Evolutionary conservation across 768 basidiomycete genomes (phyloP).

Genomic region (Terana coerulea): DNA sequence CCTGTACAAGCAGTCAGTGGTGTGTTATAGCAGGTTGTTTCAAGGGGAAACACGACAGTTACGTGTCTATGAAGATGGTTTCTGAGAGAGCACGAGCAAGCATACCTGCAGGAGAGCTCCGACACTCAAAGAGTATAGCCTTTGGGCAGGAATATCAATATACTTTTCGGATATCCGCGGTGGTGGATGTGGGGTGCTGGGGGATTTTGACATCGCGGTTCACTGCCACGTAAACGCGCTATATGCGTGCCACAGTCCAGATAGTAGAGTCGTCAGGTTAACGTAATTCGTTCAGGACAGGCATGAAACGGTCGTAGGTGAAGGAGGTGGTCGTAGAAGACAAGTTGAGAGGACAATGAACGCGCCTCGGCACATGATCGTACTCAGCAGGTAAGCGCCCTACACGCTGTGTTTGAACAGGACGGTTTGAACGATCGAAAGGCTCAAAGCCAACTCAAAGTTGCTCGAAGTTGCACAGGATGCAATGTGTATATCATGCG

Average conservation of each 20-base stretch:
- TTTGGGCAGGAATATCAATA: conserved; percentile 73
- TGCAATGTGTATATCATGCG: too few species aligned
- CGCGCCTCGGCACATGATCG: conserved; percentile 5
- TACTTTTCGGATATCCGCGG: conserved; percentile 73
- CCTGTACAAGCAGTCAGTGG: conserved; percentile 36
- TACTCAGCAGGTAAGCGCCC: not conserved
- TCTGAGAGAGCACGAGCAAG: not conserved
- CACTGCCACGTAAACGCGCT: not conserved
- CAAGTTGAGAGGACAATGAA: conserved; percentile 6
- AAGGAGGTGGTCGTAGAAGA: not conserved
- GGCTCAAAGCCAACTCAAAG: too few species aligned
- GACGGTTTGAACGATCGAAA: not conserved
- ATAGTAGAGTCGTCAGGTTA: not conserved
- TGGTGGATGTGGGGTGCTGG: conserved; percentile 18
- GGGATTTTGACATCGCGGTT: conserved; percentile 17
- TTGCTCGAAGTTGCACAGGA: too few species aligned
- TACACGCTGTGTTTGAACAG: not conserved
- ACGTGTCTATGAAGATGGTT: not conserved
- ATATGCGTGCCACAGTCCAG: too few species aligned
- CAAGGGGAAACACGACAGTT: not conserved
- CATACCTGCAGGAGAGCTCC: conserved; percentile 74
- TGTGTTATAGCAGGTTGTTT: not conserved
- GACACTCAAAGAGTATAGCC: conserved; percentile 73
- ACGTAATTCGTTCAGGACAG: not conserved
- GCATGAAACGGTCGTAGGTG: conserved; percentile 3